Percentiles rank a stretch among this genome's conserved stretches.
Conservation (phyloP, 1,284 basidiomycete species). For the Irpex lacteus region DNA sequence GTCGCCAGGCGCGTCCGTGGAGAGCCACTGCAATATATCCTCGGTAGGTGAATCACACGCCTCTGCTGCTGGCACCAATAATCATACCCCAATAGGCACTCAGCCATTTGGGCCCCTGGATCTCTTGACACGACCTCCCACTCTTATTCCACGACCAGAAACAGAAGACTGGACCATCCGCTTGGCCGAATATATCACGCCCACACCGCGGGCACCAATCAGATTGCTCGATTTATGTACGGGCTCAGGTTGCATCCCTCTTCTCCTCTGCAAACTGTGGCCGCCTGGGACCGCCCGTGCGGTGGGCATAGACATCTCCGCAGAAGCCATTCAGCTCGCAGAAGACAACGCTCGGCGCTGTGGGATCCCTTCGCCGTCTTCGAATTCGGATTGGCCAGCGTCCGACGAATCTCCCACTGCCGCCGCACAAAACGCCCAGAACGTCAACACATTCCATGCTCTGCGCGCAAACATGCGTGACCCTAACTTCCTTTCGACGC, state of each 20-base stretch:
- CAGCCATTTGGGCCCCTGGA: slow-evolving; percentile 86
- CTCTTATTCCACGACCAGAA: slow-evolving; percentile 89
- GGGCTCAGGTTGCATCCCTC: slow-evolving; percentile 85
- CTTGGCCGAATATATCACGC: slow-evolving; percentile 45
- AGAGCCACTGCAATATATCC: slow-evolving; percentile 89
- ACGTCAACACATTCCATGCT: slow-evolving; percentile 45
- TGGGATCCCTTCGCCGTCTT: slow-evolving; percentile 30
- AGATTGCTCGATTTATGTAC: slow-evolving; percentile 85
- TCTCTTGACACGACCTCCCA: slow-evolving; percentile 69
- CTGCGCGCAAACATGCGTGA: slow-evolving; percentile 47
- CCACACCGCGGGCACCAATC: slow-evolving; percentile 37
- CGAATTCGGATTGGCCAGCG: background rate
- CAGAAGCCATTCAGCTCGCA: slow-evolving; percentile 68
- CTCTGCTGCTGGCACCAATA: slow-evolving; percentile 3
- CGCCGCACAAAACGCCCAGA: background rate
- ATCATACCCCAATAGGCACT: slow-evolving; percentile 50
- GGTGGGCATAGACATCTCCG: slow-evolving; percentile 71
- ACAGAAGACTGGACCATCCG: slow-evolving; percentile 80
- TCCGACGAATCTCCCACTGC: slow-evolving; percentile 8
- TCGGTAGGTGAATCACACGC: slow-evolving; percentile 51
- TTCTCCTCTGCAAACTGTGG: slow-evolving; percentile 70
- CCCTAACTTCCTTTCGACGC: slow-evolving; percentile 26
- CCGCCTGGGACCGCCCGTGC: slow-evolving; percentile 49
- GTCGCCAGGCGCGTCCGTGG: slow-evolving; percentile 56
- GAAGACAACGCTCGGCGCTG: slow-evolving; percentile 61